Base-by-base conservation (phyloP, 768 basidiomycete genomes). In the Amyloporia xantha region DNA sequence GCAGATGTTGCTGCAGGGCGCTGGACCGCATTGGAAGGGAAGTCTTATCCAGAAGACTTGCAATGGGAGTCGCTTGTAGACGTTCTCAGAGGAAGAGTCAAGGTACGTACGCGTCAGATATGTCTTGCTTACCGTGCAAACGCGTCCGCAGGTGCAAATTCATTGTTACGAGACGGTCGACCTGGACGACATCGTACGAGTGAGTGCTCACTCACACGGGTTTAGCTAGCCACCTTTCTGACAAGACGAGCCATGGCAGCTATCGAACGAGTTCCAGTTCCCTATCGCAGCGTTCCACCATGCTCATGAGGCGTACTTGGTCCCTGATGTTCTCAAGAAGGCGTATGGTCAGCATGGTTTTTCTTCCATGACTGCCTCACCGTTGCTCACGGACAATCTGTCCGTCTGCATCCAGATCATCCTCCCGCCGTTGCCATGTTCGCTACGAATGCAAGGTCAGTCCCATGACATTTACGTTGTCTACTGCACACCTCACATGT, bases 191-290 rank as follows among this genome's bases (percentile, higher is more conserved):
- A 56, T 71, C 37, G 64, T 70, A 30, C 54, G 70, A 47, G 68
- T 69, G 48, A 9, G 53, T 44, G 12, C n/a, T 30, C 30, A 36
- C 11, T 10, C n/a, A 4, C 44, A 11, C 5, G n/a, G n/a, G 7
- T 33, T 33, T 33, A 33, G 9, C 15, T 33, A 7, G 30, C 23
- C 19, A 23, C 10, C 41, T 9, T 37, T 48, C 1, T 17, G n/a
- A 5, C 7, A 42, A 38, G 23, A 27, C 13, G 9, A 9, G 12
- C 3, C 25, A 5, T 17, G 5, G 25, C 24, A 92, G 80, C 73
- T 96, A 40, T 81, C 89, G 35, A 89, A 94, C 61, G 92, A 96
- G 65, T 97, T 94, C 73, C 69, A 90, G 59, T 92, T 91, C 60
- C 75, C 81, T 2, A 73, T 92, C 21, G 79, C 86, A 5, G 84